phyloP scores from a whole-genome alignment of 352 stramenopile species.

The Globisporangium middletonii region DNA sequence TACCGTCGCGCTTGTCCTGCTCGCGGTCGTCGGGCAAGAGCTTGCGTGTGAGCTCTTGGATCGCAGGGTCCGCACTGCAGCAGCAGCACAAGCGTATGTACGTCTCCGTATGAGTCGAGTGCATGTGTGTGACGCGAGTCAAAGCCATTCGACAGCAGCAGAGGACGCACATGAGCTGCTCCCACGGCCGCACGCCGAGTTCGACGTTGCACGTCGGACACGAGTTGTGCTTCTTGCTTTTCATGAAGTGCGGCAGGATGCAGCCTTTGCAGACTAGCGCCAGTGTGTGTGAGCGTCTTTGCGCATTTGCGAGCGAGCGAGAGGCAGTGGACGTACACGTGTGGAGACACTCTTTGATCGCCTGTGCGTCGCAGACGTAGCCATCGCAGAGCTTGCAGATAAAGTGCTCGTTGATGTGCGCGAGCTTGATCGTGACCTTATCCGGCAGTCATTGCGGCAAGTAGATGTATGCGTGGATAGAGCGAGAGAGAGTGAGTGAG shows the following conservation, averaged over 20 bases:
- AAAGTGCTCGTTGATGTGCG: conserved; percentile 50
- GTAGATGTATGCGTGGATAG: not conserved
- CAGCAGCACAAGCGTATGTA: not conserved
- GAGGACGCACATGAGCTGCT: conserved; percentile 38
- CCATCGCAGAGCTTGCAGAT: conserved; percentile 61
- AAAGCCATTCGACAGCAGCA: not conserved
- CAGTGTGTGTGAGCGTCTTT: not conserved
- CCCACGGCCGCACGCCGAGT: conserved; percentile 47
- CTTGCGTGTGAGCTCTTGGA: conserved; percentile 50
- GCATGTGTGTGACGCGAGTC: no score
- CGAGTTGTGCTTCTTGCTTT: conserved; percentile 20
- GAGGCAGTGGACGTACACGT: conserved; percentile 38
- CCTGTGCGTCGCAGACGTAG: conserved; percentile 64
- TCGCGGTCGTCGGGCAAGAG: conserved; percentile 35
- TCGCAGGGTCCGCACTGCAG: conserved; percentile 40
- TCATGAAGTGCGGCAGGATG: conserved; percentile 37
- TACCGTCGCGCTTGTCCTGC: conserved; percentile 40
- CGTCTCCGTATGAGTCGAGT: no score
- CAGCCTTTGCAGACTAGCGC: conserved; percentile 56
- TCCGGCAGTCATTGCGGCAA: not conserved
- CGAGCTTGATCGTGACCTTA: conserved; percentile 39
- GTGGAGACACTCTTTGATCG: conserved; percentile 74
- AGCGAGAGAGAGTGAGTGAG: not conserved
- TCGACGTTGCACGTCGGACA: conserved; percentile 44
- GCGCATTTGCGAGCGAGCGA: not conserved